Percentiles rank a stretch among this genome's conserved stretches.
Evolutionary conservation across 2,329 filamentous ascomycete genomes (phyloP).

Genomic region (Pseudocercospora musae): DNA sequence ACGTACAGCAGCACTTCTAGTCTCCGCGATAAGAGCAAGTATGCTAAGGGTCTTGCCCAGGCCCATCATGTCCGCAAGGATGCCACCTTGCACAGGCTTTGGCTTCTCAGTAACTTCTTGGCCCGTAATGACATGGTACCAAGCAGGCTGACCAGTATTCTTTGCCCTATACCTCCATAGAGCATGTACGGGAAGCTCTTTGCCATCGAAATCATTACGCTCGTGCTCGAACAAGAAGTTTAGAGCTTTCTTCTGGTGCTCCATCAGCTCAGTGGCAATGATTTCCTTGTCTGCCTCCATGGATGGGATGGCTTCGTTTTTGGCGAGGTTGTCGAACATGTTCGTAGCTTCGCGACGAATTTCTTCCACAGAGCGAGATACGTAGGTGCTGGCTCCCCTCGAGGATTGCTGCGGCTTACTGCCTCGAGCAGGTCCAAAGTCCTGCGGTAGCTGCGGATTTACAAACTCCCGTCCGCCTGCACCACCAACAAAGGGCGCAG

Average conservation of each 20-base stretch:
- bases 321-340: constrained; percentile 81
- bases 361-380: constrained; percentile 72
- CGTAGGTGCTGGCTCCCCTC: constrained; percentile 33
- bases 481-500: constrained; percentile 61
- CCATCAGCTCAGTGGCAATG: constrained; percentile 64
- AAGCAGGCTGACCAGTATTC: constrained; percentile 59
- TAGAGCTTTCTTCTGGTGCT: constrained; percentile 86
- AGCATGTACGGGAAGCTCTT: constrained; percentile 56
- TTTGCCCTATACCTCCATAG: constrained; percentile 69
- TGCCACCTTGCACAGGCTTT: constrained; percentile 41
- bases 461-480: constrained; percentile 67
- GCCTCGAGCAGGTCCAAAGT: constrained; percentile 14
- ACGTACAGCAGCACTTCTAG: constrained; percentile 57
- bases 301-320: constrained; percentile 70
- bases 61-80: constrained; percentile 52
- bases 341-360: constrained; percentile 78
- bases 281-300: constrained; percentile 64
- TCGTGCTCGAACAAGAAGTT: constrained; percentile 83
- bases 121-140: constrained; percentile 82
- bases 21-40: constrained; percentile 69
- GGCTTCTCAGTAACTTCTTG: constrained; percentile 46
- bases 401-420: constrained; percentile 11
- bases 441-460: constrained; percentile 68
- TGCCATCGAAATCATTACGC: constrained; percentile 55
- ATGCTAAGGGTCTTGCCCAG: constrained; percentile 66